These are phyloP conservation scores for Globisporangium orthogonon DNA, from an alignment of 352 stramenopile species.

Conservation along the genomic window DNA sequence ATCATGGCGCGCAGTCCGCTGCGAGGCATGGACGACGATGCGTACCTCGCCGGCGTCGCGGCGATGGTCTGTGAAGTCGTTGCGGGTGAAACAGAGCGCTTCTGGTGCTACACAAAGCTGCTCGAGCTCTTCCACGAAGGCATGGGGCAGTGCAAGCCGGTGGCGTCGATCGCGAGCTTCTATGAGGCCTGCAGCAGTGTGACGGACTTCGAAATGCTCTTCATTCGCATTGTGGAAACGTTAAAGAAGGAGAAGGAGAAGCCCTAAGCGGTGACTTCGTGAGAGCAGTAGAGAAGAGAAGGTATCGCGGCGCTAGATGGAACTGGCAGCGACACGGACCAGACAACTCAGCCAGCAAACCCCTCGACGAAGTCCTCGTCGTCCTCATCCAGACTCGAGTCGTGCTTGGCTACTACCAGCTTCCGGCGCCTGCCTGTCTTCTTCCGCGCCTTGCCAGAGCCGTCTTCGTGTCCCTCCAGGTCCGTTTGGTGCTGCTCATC, in stretches of 20 bases:
- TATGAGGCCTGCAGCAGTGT: slow-evolving; percentile 29
- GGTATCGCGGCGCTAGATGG: no score
- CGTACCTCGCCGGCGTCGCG: slow-evolving; percentile 29
- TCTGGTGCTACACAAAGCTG: slow-evolving; percentile 65
- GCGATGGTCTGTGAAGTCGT: slow-evolving; percentile 36
- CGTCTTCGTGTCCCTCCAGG: slow-evolving; percentile 35
- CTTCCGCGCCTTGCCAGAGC: slow-evolving; percentile 13
- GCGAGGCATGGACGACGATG: slow-evolving; percentile 31
- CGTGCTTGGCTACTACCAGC: slow-evolving; percentile 11
- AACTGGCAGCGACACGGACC: neutral
- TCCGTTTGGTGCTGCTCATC: slow-evolving; percentile 73
- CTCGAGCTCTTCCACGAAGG: slow-evolving; percentile 54
- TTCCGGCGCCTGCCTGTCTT: slow-evolving; percentile 29
- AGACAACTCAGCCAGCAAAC: slow-evolving; percentile 5
- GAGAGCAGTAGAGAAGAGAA: neutral
- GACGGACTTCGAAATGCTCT: slow-evolving; percentile 48
- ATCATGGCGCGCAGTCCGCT: slow-evolving; percentile 24
- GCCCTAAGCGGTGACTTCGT: slow-evolving; percentile 1
- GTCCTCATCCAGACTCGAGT: slow-evolving; percentile 14
- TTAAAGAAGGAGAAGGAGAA: slow-evolving; percentile 16
- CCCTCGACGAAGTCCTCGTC: slow-evolving; percentile 14
- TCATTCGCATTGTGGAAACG: slow-evolving; percentile 59
- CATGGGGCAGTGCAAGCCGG: slow-evolving; percentile 35
- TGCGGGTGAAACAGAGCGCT: slow-evolving; percentile 35
- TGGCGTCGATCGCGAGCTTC: slow-evolving; percentile 26